Conservation (phyloP, 2,329 filamentous ascomycete genomes). For the Fusarium heterosporum region DNA sequence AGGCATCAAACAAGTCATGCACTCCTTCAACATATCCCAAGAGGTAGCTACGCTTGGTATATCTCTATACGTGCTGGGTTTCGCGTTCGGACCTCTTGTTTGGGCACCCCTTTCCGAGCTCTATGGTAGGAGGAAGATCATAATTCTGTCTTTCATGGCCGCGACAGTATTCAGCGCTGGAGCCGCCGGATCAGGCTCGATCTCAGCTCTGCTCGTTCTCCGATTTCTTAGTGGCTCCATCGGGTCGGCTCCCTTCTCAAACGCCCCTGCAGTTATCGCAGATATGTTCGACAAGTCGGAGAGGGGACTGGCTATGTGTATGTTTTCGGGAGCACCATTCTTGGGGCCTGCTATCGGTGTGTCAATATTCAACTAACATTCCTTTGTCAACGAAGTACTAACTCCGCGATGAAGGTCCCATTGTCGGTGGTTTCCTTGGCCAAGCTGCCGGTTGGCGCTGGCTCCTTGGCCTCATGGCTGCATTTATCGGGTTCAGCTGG, state of each 20-base stretch:
- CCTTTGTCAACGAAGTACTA: not conserved
- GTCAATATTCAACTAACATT: rapidly evolving
- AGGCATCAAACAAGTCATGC: conserved; percentile 64
- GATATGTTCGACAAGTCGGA: conserved; percentile 57
- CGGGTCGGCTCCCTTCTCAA: conserved; percentile 11
- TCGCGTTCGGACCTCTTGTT: conserved; percentile 69
- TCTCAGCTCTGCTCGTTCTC: conserved; percentile 59
- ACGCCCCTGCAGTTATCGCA: conserved; percentile 7
- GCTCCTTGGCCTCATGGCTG: conserved; percentile 45
- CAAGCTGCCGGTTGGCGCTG: conserved; percentile 69
- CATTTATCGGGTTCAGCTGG: conserved; percentile 57
- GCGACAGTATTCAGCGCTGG: conserved; percentile 72
- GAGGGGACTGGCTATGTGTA: conserved; percentile 63
- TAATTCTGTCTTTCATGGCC: conserved; percentile 66
- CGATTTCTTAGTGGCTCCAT: conserved; percentile 4
- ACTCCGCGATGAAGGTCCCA: conserved; percentile 54
- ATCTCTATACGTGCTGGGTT: conserved; percentile 72
- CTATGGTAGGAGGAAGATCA: conserved; percentile 69
- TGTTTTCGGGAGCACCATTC: conserved; percentile 65
- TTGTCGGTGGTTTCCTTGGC: conserved; percentile 68
- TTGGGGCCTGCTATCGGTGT: conserved; percentile 31
- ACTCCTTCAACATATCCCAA: conserved; percentile 62
- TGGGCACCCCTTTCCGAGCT: conserved; percentile 76
- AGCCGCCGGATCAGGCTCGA: conserved; percentile 65
- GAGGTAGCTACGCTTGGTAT: conserved; percentile 71